phyloP scores from a whole-genome alignment of 305 asterid species.

The Fraxinus dipetala region DNA sequence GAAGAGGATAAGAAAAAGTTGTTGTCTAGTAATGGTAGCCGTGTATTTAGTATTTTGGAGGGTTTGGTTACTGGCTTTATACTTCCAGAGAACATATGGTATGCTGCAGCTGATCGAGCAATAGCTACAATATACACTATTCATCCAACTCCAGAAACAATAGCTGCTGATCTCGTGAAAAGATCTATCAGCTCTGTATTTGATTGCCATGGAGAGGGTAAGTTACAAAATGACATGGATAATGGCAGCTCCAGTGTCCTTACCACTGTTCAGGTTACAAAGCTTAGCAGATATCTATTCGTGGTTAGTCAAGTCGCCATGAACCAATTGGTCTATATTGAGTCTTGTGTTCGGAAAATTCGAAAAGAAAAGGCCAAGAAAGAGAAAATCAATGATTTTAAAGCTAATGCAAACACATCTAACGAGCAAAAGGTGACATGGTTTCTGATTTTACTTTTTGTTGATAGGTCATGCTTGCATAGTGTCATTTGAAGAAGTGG shows the following conservation, averaged over 20 bases:
- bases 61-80: slow-evolving; percentile 59
- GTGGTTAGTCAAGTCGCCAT: slow-evolving; percentile 81
- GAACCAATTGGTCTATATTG: slow-evolving; percentile 84
- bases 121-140: slow-evolving; percentile 68
- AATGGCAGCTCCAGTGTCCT: slow-evolving; percentile 36
- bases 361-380: slow-evolving; percentile 72
- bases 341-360: slow-evolving; percentile 63
- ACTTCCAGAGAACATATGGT: slow-evolving; percentile 82
- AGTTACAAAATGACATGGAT: slow-evolving; percentile 40
- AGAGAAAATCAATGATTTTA: slow-evolving; percentile 56
- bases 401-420: slow-evolving; percentile 29
- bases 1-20: slow-evolving; percentile 82
- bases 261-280: slow-evolving; percentile 57
- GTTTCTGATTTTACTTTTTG: slow-evolving; percentile 4
- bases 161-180: slow-evolving; percentile 70
- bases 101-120: slow-evolving; percentile 85
- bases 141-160: slow-evolving; percentile 83
- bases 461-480: slow-evolving; percentile 10
- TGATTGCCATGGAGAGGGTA: slow-evolving; percentile 41
- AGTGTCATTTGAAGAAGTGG: slow-evolving; percentile 19
- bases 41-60: slow-evolving; percentile 70
- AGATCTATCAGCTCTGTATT: slow-evolving; percentile 68
- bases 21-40: slow-evolving; percentile 62
- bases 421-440: slow-evolving; percentile 41
- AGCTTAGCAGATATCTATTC: slow-evolving; percentile 69